Percentiles rank a stretch among this genome's conserved stretches.
phyloP scores from a whole-genome alignment of 1,284 basidiomycete species.

The Melampsora medusae region DNA sequence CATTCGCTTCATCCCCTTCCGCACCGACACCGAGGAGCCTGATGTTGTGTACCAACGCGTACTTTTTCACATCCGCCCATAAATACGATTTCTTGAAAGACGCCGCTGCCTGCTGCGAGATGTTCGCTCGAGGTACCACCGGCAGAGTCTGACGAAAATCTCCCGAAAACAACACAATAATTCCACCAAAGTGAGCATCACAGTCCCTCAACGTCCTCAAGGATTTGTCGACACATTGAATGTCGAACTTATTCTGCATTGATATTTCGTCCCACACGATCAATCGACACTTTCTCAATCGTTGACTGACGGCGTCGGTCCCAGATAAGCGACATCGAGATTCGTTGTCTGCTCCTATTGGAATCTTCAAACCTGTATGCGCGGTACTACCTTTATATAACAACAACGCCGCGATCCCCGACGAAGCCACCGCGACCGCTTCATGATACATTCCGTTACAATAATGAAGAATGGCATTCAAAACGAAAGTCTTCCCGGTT shows the following conservation, averaged over 20 bases:
- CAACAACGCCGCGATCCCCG: slow-evolving; percentile 59
- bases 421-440: slow-evolving; percentile 54
- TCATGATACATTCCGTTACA: slow-evolving; percentile 52
- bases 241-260: neutral
- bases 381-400: slow-evolving; percentile 54
- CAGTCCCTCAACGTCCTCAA: neutral
- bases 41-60: too few species aligned
- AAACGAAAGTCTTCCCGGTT: slow-evolving; percentile 61
- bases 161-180: too few species aligned
- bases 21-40: too few species aligned
- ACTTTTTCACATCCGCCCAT: too few species aligned
- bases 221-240: slow-evolving; percentile 6
- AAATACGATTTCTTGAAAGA: too few species aligned
- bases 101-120: too few species aligned
- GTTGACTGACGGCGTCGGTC: neutral
- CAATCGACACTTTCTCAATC: neutral
- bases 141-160: neutral
- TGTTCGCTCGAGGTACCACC: neutral
- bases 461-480: slow-evolving; percentile 56
- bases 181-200: neutral
- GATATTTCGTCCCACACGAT: slow-evolving; percentile 31
- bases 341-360: neutral
- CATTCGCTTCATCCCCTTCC: too few species aligned
- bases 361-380: slow-evolving; percentile 13
- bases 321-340: slow-evolving; percentile 49